Evolutionary conservation across 139 green algal species (phyloP).

Genomic region (Picochlorum sp.): DNA sequence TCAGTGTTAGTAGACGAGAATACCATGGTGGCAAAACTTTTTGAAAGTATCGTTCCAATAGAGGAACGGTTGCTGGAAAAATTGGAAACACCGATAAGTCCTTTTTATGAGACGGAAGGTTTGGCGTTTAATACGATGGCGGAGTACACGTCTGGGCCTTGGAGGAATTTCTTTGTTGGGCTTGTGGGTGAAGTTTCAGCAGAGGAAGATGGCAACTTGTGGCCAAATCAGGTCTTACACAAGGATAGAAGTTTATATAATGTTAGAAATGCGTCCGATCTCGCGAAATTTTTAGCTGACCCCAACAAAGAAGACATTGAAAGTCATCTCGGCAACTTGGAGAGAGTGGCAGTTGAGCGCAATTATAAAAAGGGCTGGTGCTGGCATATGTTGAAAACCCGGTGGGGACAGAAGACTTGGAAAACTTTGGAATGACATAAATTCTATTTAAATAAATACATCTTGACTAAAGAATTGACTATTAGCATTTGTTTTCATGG

Average conservation of each 20-base stretch:
- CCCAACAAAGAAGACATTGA: slow-evolving; percentile 27
- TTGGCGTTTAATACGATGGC: slow-evolving; percentile 20
- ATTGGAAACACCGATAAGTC: slow-evolving; percentile 17
- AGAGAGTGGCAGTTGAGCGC: slow-evolving; percentile 31
- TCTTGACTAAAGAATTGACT: too few species aligned
- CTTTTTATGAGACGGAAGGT: slow-evolving; percentile 20
- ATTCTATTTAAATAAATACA: neutral
- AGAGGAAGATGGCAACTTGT: slow-evolving; percentile 41
- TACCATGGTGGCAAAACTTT: slow-evolving; percentile 26
- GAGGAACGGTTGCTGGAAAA: slow-evolving; percentile 16
- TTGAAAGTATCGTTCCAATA: slow-evolving; percentile 31
- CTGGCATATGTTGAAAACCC: slow-evolving; percentile 30
- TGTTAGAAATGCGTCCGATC: slow-evolving; percentile 30
- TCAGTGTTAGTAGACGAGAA: slow-evolving; percentile 22
- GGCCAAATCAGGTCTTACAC: slow-evolving; percentile 50
- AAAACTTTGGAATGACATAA: slow-evolving; percentile 2
- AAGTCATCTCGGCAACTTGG: slow-evolving; percentile 29
- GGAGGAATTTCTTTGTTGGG: slow-evolving; percentile 38
- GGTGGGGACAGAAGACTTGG: slow-evolving; percentile 31
- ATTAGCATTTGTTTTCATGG: neutral
- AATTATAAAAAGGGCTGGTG: slow-evolving; percentile 30
- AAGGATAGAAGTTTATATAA: slow-evolving; percentile 37
- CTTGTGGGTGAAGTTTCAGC: slow-evolving; percentile 29
- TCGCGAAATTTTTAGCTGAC: slow-evolving; percentile 39
- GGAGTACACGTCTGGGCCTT: slow-evolving; percentile 21